A percentile compares a stretch with the other conserved stretches of the same genome.
Evolutionary conservation across 495 filamentous ascomycete species (phyloP).

Genomic region (Penicillium silybi): DNA sequence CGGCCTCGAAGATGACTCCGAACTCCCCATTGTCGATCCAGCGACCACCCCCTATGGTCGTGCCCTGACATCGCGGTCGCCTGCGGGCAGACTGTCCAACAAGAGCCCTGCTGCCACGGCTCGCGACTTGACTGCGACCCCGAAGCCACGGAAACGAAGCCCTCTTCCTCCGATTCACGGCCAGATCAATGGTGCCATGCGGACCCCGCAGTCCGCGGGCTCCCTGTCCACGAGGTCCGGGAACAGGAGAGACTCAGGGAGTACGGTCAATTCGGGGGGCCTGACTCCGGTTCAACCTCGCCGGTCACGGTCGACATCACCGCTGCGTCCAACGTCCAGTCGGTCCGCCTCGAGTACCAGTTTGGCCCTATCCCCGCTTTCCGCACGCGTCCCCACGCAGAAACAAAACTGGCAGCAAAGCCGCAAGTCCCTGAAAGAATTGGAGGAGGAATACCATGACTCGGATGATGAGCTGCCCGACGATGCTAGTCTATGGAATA

Average conservation of each 20-base stretch:
- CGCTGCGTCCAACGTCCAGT: slow-evolving; percentile 30
- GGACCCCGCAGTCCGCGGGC: slow-evolving; percentile 17
- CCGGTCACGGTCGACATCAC: slow-evolving; percentile 41
- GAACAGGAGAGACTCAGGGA: slow-evolving; percentile 23
- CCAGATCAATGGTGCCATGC: slow-evolving; percentile 26
- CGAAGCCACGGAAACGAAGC: slow-evolving; percentile 46
- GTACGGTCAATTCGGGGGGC: slow-evolving; percentile 20
- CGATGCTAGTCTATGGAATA: slow-evolving; percentile 86
- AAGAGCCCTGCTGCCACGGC: slow-evolving; percentile 36
- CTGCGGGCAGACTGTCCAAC: slow-evolving; percentile 28
- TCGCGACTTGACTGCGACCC: slow-evolving; percentile 38
- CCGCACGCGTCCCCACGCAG: slow-evolving; percentile 26
- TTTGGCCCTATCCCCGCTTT: slow-evolving; percentile 37
- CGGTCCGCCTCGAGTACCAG: slow-evolving; percentile 32
- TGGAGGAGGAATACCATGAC: slow-evolving; percentile 85
- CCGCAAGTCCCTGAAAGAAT: slow-evolving; percentile 70
- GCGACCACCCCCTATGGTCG: slow-evolving; percentile 26
- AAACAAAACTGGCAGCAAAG: slow-evolving; percentile 66
- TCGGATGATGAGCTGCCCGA: slow-evolving; percentile 91
- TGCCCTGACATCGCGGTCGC: slow-evolving; percentile 27
- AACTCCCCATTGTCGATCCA: slow-evolving; percentile 26
- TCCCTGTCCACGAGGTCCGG: slow-evolving; percentile 20
- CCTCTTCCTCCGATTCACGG: slow-evolving; percentile 26
- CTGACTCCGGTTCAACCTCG: slow-evolving; percentile 26
- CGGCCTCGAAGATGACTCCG: slow-evolving; percentile 68